Evolutionary conservation across 306 rosid genomes (phyloP).

Genomic region (Fagus sylvatica): DNA sequence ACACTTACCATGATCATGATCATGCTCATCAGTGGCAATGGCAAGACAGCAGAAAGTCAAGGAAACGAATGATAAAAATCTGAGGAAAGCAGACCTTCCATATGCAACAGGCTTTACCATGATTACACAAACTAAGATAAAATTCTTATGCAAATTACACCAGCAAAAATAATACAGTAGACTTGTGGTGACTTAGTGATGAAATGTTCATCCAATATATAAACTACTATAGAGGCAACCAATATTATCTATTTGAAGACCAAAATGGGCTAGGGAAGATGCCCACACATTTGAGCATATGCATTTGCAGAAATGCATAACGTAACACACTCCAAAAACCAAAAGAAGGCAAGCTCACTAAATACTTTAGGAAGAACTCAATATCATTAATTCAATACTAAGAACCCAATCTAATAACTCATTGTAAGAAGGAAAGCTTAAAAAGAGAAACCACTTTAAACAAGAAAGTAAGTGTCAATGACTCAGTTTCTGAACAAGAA

Average conservation of each 20-base stretch:
- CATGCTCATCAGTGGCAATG: constrained; percentile 31
- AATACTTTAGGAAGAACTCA: neutral
- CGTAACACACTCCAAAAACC: neutral
- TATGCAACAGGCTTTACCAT: neutral
- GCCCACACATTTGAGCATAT: neutral
- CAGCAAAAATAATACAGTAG: too few relatives aligned
- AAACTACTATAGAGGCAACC: too few relatives aligned
- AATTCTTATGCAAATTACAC: too few relatives aligned
- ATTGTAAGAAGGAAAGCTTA: too few relatives aligned
- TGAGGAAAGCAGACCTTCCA: neutral
- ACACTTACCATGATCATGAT: constrained; percentile 40
- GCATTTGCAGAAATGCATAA: neutral
- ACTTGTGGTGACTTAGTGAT: too few relatives aligned
- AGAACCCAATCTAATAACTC: neutral
- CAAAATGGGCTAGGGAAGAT: too few relatives aligned
- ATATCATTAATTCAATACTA: too few relatives aligned
- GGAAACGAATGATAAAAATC: constrained; percentile 10
- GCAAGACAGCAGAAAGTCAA: constrained; percentile 39
- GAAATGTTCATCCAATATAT: too few relatives aligned
- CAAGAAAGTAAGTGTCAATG: neutral
- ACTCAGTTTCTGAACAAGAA: neutral
- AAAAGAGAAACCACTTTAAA: neutral
- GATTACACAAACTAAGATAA: neutral
- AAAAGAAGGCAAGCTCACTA: neutral
- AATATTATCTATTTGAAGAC: too few relatives aligned